These are phyloP conservation scores for Haematococcus sp. DNA, from an alignment of 139 green algal species.

Conservation along the genomic window DNA sequence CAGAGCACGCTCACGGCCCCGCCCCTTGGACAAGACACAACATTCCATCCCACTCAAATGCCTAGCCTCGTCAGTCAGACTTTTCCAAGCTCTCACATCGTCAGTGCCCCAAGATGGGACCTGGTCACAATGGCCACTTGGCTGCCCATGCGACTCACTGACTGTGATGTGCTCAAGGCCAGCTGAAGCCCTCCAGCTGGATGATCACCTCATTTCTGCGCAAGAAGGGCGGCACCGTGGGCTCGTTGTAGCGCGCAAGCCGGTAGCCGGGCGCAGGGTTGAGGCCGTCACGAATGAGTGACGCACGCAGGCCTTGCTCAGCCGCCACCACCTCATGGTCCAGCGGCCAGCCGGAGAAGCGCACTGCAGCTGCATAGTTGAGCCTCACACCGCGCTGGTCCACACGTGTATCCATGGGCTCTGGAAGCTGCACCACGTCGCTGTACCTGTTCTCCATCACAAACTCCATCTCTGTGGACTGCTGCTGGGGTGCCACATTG, in stretches of 20 bases:
- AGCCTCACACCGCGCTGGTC: neutral
- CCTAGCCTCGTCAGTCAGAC: too few relatives aligned
- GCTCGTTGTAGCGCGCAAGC: slow-evolving; percentile 80
- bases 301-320: slow-evolving; percentile 31
- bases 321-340: slow-evolving; percentile 41
- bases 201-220: slow-evolving; percentile 80
- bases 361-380: slow-evolving; percentile 28
- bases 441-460: slow-evolving; percentile 31
- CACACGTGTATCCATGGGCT: slow-evolving; percentile 4
- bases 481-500: neutral
- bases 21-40: too few relatives aligned
- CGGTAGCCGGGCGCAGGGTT: slow-evolving; percentile 22
- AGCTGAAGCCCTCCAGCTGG: slow-evolving; percentile 42
- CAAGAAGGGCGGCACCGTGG: slow-evolving; percentile 44
- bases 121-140: too few relatives aligned
- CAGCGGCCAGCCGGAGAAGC: slow-evolving; percentile 47
- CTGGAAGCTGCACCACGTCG: slow-evolving; percentile 2
- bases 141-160: too few relatives aligned
- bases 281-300: slow-evolving; percentile 29
- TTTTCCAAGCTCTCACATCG: too few relatives aligned
- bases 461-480: slow-evolving; percentile 40
- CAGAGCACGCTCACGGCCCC: too few relatives aligned
- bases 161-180: too few relatives aligned
- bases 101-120: too few relatives aligned
- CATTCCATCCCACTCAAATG: too few relatives aligned